phyloP scores from a whole-genome alignment of 371 early-diverging fungal genomes.

The Mycotypha africana region DNA sequence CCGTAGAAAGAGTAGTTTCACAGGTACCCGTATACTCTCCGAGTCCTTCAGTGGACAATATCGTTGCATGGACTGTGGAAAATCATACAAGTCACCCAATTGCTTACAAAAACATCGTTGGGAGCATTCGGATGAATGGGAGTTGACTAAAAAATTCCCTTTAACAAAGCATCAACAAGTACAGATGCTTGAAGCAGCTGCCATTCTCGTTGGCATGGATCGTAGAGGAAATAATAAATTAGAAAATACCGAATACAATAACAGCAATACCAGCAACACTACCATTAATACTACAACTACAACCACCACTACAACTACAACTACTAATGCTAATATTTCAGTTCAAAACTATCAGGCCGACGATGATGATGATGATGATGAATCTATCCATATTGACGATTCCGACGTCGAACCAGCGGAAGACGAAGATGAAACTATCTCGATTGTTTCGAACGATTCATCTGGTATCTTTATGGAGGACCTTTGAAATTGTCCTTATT shows the following conservation, averaged over 20 bases:
- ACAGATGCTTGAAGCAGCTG: slow-evolving; percentile 71
- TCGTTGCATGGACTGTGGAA: slow-evolving; percentile 64
- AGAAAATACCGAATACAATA: background rate
- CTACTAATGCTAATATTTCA: background rate
- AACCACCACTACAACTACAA: background rate
- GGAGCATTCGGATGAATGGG: slow-evolving; percentile 73
- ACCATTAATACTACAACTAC: too few species aligned
- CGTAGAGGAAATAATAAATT: slow-evolving; percentile 3
- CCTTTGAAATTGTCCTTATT: slow-evolving; percentile 1
- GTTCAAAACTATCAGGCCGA: too few species aligned
- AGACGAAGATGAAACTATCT: slow-evolving; percentile 5
- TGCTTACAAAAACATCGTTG: slow-evolving; percentile 67
- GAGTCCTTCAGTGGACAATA: slow-evolving; percentile 19
- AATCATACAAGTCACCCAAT: slow-evolving; percentile 64
- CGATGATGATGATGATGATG: slow-evolving; percentile 13
- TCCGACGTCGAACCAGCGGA: too few species aligned
- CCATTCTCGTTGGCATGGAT: slow-evolving; percentile 59
- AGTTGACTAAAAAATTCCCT: slow-evolving; percentile 53
- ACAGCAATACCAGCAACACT: too few species aligned
- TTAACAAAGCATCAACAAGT: slow-evolving; percentile 76
- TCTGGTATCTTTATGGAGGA: slow-evolving; percentile 24
- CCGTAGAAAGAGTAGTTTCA: slow-evolving; percentile 3
- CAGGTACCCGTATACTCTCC: slow-evolving; percentile 12
- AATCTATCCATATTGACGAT: slow-evolving; percentile 21
- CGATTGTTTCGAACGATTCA: slow-evolving; percentile 3